Evolutionary conservation across 2,329 filamentous ascomycete genomes (phyloP).

Genomic region (Colletotrichum abscissum): DNA sequence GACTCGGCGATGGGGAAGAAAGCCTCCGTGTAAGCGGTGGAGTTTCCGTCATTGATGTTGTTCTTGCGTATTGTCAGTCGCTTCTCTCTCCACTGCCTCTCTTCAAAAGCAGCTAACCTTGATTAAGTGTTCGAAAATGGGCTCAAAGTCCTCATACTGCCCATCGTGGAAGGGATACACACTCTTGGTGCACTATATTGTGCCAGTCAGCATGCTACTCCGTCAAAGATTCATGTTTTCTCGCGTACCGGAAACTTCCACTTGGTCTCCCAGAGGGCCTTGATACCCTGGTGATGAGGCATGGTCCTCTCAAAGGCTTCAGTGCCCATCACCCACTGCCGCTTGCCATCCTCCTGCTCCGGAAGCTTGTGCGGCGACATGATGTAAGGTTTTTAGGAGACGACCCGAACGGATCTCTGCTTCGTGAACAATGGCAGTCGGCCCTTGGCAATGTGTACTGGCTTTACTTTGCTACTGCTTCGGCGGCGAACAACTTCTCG

Average conservation of each 20-base stretch:
- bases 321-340: constrained; percentile 56
- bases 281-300: constrained; percentile 70
- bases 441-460: constrained; percentile 38
- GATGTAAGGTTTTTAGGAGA: constrained; percentile 29
- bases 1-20: constrained; percentile 71
- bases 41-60: constrained; percentile 73
- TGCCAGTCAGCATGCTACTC: constrained; percentile 1
- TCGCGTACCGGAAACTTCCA: constrained; percentile 75
- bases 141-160: constrained; percentile 74
- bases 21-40: constrained; percentile 71
- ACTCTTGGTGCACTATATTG: constrained; percentile 63
- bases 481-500: constrained; percentile 39
- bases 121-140: constrained; percentile 73
- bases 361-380: constrained; percentile 45
- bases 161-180: constrained; percentile 83
- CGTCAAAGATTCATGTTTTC: background rate
- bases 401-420: constrained; percentile 45
- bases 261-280: constrained; percentile 79
- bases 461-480: constrained; percentile 41
- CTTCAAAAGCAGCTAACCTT: constrained; percentile 48
- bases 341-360: constrained; percentile 42
- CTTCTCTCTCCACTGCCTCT: too few relatives aligned
- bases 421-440: constrained; percentile 44
- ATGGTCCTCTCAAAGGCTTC: constrained; percentile 55
- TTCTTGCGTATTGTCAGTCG: constrained; percentile 45